Evolutionary conservation across 129 eudicot species (phyloP).

Genomic region (Chrysanthemum lavandulifolium): DNA sequence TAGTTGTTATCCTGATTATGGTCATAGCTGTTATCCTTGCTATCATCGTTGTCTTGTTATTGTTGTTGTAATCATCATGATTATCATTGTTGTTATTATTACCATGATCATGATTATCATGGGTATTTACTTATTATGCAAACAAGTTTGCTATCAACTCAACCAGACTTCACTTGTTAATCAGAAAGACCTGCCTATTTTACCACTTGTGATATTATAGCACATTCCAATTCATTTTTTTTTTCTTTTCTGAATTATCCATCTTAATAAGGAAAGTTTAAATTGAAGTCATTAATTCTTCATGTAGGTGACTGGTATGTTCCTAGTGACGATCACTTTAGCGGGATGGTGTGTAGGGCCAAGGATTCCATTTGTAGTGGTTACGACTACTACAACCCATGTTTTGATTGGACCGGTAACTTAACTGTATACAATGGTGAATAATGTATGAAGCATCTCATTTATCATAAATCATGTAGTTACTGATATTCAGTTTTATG

Average conservation of each 20-base stretch:
- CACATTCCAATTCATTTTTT: background rate
- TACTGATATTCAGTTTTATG: background rate
- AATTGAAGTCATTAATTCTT: background rate
- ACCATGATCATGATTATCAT: too few relatives aligned
- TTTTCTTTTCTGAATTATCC: background rate
- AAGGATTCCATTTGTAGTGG: background rate
- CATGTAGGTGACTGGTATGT: background rate
- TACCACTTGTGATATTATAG: too few relatives aligned
- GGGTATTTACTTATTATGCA: too few relatives aligned
- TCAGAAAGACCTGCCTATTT: too few relatives aligned
- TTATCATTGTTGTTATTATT: too few relatives aligned
- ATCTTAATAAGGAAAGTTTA: background rate
- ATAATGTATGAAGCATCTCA: background rate
- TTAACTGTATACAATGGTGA: background rate
- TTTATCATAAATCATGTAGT: background rate
- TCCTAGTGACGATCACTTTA: background rate
- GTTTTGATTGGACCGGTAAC: background rate
- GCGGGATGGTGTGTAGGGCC: background rate
- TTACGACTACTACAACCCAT: background rate
- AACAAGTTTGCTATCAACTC: too few relatives aligned
- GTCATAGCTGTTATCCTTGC: too few relatives aligned
- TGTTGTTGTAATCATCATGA: too few relatives aligned
- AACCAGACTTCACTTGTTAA: too few relatives aligned
- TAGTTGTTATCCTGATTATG: too few relatives aligned
- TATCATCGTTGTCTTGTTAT: too few relatives aligned